Percentiles rank a stretch among this genome's conserved stretches.
Conservation (phyloP, 768 basidiomycete species). For the Termitomyces sp. region DNA sequence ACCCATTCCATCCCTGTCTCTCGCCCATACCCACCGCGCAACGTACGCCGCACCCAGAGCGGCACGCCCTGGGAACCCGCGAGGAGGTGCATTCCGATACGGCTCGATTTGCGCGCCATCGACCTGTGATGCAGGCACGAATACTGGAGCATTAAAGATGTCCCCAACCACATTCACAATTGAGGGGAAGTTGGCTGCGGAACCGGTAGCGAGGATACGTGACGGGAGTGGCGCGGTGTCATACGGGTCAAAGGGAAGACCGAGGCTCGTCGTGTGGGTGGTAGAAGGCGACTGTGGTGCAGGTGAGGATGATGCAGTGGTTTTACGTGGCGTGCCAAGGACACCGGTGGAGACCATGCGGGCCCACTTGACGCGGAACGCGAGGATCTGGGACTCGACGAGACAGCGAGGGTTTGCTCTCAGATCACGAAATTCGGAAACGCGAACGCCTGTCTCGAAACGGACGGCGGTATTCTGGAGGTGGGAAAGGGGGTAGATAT, state of each 20-base stretch:
- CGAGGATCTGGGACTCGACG: slow-evolving; percentile 74
- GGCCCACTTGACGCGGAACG: slow-evolving; percentile 80
- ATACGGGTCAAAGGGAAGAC: slow-evolving; percentile 76
- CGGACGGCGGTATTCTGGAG: slow-evolving; percentile 77
- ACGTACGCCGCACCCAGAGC: slow-evolving; percentile 73
- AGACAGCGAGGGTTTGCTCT: slow-evolving; percentile 86
- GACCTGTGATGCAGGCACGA: slow-evolving; percentile 68
- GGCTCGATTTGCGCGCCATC: slow-evolving; percentile 69
- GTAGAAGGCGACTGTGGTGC: slow-evolving; percentile 2
- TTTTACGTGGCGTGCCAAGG: slow-evolving; percentile 40
- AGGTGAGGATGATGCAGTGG: slow-evolving; percentile 20
- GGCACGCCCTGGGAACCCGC: slow-evolving; percentile 63
- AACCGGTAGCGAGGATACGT: slow-evolving; percentile 67
- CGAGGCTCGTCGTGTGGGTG: slow-evolving; percentile 37
- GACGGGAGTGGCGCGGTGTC: slow-evolving; percentile 60
- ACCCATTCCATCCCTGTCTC: slow-evolving; percentile 46
- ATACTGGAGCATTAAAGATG: slow-evolving; percentile 77
- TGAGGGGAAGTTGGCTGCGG: slow-evolving; percentile 80
- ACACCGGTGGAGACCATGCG: slow-evolving; percentile 66
- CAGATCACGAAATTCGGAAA: slow-evolving; percentile 82
- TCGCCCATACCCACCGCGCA: slow-evolving; percentile 79
- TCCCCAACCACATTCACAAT: slow-evolving; percentile 77
- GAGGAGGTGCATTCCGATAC: slow-evolving; percentile 69
- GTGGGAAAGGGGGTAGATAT: slow-evolving; percentile 67
- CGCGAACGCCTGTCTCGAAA: slow-evolving; percentile 85